These are phyloP conservation scores for Trichoderma sp. DNA, from an alignment of 2,329 filamentous ascomycete genomes.

Conservation along the genomic window DNA sequence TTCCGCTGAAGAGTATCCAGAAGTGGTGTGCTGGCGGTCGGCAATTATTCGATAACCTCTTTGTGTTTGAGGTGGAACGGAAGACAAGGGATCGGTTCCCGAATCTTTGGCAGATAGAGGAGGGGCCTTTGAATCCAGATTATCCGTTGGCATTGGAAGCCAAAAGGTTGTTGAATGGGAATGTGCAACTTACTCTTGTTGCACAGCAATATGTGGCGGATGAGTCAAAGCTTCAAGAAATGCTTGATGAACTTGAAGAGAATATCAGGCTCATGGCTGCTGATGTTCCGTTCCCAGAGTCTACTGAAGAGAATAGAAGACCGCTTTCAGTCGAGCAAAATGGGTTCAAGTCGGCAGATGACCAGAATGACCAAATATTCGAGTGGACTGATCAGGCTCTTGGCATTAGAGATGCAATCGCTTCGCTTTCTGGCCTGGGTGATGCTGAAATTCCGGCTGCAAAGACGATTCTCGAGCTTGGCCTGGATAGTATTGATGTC, in stretches of 20 bases:
- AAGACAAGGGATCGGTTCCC: constrained; percentile 29
- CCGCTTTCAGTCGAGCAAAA: neutral
- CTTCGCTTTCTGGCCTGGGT: constrained; percentile 58
- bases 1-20: constrained; percentile 74
- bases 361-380: constrained; percentile 40
- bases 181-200: constrained; percentile 60
- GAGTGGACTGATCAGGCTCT: constrained; percentile 59
- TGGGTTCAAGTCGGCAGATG: neutral
- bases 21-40: constrained; percentile 69
- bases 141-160: constrained; percentile 80
- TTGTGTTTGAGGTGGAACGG: constrained; percentile 71
- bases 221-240: constrained; percentile 29
- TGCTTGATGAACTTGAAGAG: constrained; percentile 45
- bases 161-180: constrained; percentile 50
- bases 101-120: constrained; percentile 55
- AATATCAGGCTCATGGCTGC: constrained; percentile 22
- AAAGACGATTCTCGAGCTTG: constrained; percentile 75
- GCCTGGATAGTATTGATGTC: constrained; percentile 88
- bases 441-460: constrained; percentile 53
- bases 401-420: constrained; percentile 62
- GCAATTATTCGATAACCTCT: constrained; percentile 75
- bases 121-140: constrained; percentile 56
- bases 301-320: neutral
- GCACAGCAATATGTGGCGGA: constrained; percentile 49
- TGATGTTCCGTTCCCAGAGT: neutral